Conservation (phyloP, 306 rosid genomes). For the Calophaca sinica region DNA sequence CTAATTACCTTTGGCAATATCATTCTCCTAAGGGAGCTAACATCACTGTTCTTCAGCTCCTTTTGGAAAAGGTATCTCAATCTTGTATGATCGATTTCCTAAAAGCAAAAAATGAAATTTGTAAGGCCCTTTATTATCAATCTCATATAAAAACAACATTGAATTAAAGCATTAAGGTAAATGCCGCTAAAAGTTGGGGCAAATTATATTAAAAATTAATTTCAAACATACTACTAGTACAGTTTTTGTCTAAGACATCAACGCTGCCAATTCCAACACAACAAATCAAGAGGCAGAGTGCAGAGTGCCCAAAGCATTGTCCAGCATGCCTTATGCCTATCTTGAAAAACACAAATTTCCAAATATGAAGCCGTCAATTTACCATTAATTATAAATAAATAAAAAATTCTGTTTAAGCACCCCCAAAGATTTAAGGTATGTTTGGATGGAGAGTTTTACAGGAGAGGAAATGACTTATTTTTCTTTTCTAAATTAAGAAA, state of each 20-base stretch:
- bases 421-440: no score
- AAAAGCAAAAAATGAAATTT: conserved; percentile 7
- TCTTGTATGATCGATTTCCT: conserved; percentile 70
- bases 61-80: conserved; percentile 86
- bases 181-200: conserved; percentile 31
- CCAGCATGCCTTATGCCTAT: conserved; percentile 41
- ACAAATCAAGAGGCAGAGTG: conserved; percentile 39
- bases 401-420: no score
- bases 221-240: neutral
- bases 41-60: conserved; percentile 94
- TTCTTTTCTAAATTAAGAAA: no score
- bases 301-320: conserved; percentile 51
- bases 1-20: conserved; percentile 88
- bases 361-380: conserved; percentile 39
- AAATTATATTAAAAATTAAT: conserved; percentile 13
- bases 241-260: conserved; percentile 16
- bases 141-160: neutral
- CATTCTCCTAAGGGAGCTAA: conserved; percentile 91
- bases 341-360: neutral
- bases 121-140: conserved; percentile 8
- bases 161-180: neutral
- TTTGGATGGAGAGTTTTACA: no score
- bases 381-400: no score
- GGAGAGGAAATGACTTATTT: no score
- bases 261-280: conserved; percentile 16